phyloP scores from a whole-genome alignment of 176 grass and related monocot genomes.

The Lolium rigidum region DNA sequence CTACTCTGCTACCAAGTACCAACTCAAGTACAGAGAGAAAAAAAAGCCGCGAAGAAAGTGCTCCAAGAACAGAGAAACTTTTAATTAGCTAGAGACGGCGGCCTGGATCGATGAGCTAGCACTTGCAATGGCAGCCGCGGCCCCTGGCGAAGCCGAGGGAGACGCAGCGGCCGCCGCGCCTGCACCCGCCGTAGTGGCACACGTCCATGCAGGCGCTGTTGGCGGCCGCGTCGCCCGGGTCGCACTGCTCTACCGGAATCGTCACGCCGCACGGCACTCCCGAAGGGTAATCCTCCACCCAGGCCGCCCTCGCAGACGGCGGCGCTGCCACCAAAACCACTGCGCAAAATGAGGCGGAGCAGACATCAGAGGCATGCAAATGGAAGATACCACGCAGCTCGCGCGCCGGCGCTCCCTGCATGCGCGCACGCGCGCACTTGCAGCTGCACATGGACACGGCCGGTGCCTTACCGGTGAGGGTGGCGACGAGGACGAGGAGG shows the following conservation, averaged over 20 bases:
- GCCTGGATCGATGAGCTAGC: neutral
- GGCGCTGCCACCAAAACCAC: conserved; percentile 18
- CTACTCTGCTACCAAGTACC: neutral
- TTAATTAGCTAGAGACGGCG: neutral
- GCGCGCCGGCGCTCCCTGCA: neutral
- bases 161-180: conserved; percentile 62
- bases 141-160: conserved; percentile 32
- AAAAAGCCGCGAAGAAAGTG: conserved; percentile 19
- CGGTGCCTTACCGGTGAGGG: conserved; percentile 31
- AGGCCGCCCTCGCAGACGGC: conserved; percentile 46
- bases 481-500: conserved; percentile 33
- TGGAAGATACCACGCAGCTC: neutral
- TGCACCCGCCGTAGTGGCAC: conserved; percentile 77
- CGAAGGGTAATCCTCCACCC: conserved; percentile 75
- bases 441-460: no score
- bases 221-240: conserved; percentile 51
- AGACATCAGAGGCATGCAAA: conserved; percentile 18
- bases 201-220: conserved; percentile 75
- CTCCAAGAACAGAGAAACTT: neutral
- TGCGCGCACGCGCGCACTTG: neutral
- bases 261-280: conserved; percentile 58
- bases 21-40: neutral
- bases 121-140: conserved; percentile 57
- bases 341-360: neutral
- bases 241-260: conserved; percentile 64